Base-by-base conservation (phyloP, 208 protist genomes). In the Wallacemonas sp. region DNA sequence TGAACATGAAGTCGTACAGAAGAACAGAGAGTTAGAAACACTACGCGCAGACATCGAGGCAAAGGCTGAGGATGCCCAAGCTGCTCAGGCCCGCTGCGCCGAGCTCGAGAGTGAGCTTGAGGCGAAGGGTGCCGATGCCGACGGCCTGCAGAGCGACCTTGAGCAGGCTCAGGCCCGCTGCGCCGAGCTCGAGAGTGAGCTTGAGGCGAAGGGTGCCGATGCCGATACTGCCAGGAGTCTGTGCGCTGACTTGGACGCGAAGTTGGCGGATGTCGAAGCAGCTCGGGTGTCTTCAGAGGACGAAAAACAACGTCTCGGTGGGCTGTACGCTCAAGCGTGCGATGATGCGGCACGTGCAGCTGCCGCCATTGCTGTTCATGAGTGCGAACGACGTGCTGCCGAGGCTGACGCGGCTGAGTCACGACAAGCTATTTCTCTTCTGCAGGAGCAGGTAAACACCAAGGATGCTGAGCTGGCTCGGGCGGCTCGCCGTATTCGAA, bases 101-200 rank as follows among this genome's bases (percentile, higher is more conserved):
- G 50, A 71, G 58, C 75, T 71, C 30, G 26, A 65, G 13, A 36
- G 22, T 29, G 62, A 69, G 21, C 54, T 75, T n/a, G 61, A 66
- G 45, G 50, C 37, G 42, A 71, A 63, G 66, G 46, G 41, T 58
- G 58, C 42, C 32, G 66, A 63, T n/a, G 58, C 39, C 32, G 66
- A 64, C 6, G 46, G 53, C 17, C 58, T 67, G 30, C 45, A 42
- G 48, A 32, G 38, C n/a, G 27, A 64, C 26, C 48, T 73, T 17
- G 68, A 73, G 52, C 24, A 65, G 41, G 59, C 59, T n/a, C 22
- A n/a, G 24, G 19, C 27, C 32, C 42, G 42, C 19, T 48, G 50
- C 50, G 10, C 19, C 26, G 15, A 46, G 32, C 68, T 72, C 55
- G 46, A 57, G 24, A 50, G 63, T 22, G 50, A 69, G 54, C 63